A percentile compares a stretch with the other conserved stretches of the same genome.
Conservation (phyloP, 1,284 basidiomycete genomes). For the Wallemia hederae region DNA sequence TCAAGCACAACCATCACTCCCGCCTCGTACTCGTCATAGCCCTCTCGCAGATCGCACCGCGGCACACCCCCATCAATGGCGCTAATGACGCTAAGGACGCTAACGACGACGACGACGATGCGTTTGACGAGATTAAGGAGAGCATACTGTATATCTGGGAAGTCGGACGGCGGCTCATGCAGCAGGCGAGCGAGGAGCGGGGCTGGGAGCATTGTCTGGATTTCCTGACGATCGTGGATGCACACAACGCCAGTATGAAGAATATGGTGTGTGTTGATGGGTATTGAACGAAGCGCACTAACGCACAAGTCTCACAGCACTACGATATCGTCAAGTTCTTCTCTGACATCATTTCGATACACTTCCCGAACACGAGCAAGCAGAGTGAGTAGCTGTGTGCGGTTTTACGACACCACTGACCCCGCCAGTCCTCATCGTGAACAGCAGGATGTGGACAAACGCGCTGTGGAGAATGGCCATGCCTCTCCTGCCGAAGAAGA, state of each 20-base stretch:
- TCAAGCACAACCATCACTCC: not conserved
- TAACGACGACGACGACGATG: not conserved
- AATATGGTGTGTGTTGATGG: not conserved
- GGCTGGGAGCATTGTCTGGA: not conserved
- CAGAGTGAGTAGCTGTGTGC: not conserved
- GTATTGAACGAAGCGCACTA: not conserved
- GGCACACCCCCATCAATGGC: not conserved
- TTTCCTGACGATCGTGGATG: not conserved
- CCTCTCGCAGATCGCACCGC: not conserved
- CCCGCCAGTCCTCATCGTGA: not conserved
- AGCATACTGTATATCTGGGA: not conserved
- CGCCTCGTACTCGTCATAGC: not conserved
- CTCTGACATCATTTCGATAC: not conserved
- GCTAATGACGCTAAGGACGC: not conserved
- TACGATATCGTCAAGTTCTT: not conserved
- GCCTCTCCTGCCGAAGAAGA: not conserved
- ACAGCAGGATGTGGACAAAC: not conserved
- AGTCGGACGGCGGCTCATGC: not conserved
- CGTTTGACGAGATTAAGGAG: not conserved
- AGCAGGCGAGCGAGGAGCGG: not conserved
- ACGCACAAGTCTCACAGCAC: not conserved
- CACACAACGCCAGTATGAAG: not conserved
- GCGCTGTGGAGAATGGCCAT: not conserved
- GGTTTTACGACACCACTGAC: not conserved
- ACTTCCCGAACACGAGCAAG: not conserved